Percentiles rank a stretch among this genome's conserved stretches.
Evolutionary conservation across 2,329 filamentous ascomycete genomes (phyloP).

Genomic region (Pseudodiploospora longispora): DNA sequence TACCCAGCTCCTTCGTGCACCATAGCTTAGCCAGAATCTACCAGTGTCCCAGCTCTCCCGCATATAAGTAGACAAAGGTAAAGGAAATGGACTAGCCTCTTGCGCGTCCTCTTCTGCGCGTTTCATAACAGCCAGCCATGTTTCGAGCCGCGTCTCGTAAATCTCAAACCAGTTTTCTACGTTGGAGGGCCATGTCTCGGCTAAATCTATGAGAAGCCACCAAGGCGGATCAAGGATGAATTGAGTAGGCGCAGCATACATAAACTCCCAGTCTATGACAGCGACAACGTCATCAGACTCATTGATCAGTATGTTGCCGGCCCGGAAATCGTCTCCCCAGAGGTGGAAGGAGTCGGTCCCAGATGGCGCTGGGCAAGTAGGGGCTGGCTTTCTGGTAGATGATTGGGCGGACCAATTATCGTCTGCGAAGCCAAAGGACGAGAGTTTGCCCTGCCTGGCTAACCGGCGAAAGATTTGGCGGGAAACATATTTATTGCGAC

Average conservation of each 20-base stretch:
- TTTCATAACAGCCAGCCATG: conserved; percentile 24
- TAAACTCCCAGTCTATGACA: conserved; percentile 34
- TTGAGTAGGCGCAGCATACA: conserved; percentile 25
- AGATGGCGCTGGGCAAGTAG: conserved; percentile 11
- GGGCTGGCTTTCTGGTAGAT: conserved; percentile 3
- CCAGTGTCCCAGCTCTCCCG: conserved; percentile 27
- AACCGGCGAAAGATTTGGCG: conserved; percentile 32
- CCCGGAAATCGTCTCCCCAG: conserved; percentile 26
- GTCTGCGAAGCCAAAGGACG: conserved; percentile 19
- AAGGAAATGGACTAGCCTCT: not conserved
- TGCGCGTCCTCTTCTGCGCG: conserved; percentile 15
- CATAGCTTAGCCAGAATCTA: conserved; percentile 25
- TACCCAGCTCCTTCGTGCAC: conserved; percentile 27
- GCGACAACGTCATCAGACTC: conserved; percentile 19
- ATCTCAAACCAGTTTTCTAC: conserved; percentile 20
- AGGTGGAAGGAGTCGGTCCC: conserved; percentile 17
- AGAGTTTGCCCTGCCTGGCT: conserved; percentile 18
- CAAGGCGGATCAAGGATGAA: conserved; percentile 28
- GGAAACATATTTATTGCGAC: conserved; percentile 33
- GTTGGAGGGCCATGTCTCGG: conserved; percentile 24
- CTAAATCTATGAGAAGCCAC: conserved; percentile 28
- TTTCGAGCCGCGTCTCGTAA: conserved; percentile 25
- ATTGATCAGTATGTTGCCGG: conserved; percentile 24
- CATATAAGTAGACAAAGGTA: conserved; percentile 25
- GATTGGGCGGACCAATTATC: conserved; percentile 22